Evolutionary conservation across 2,329 filamentous ascomycete genomes (phyloP), one percentile per base, ranked within the genome.

Genomic region (Grosmannia huntii): DNA sequence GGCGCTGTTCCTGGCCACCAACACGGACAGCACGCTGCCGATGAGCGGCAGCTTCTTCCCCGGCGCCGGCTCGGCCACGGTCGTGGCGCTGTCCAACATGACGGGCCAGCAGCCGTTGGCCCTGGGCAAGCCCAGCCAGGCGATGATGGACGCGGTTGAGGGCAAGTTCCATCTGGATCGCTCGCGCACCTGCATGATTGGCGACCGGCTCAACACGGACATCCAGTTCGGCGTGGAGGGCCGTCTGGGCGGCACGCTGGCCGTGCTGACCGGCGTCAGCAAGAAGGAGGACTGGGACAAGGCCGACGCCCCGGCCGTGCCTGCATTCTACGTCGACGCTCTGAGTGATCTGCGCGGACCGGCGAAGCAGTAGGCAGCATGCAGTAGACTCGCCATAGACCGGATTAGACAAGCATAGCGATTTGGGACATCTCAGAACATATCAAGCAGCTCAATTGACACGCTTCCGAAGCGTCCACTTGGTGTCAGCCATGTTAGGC

Each of bases 121-220:
- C 3, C 75, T 97, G 48, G 94, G 94, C 0, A 99, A 99, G 75
- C 94, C 94, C 3, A 96, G 90, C 69, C 90, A 96, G 75, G 92
- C 92, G 4, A 99, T 99, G 94, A 96, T 99, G 92, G 92, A 97
- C 70, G 90, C 94, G 3, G 87, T 99, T 59, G 92, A 97, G 76
- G 92, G 92, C 60, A 96, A 95, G 72, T 96, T 97, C 71, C 80
- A 87, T 64, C 86, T 99, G 57, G 85, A 97, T 70, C 82, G 91
- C 44, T 82, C 79, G 60, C 84, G 84, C 65, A 89, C 94, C 1
- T 97, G 94, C 73, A 99, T 99, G 94, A 82, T 99, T 50, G 94
- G 94, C 7, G 94, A 99, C 71, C 80, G 94, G 33, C 76, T 96
- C 62, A 89, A 97, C 70, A 99, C 94, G 0, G 94, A 99, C 72